Evolutionary conservation across 2,329 filamentous ascomycete genomes (phyloP).

Genomic region (Cladorrhinum sp.): DNA sequence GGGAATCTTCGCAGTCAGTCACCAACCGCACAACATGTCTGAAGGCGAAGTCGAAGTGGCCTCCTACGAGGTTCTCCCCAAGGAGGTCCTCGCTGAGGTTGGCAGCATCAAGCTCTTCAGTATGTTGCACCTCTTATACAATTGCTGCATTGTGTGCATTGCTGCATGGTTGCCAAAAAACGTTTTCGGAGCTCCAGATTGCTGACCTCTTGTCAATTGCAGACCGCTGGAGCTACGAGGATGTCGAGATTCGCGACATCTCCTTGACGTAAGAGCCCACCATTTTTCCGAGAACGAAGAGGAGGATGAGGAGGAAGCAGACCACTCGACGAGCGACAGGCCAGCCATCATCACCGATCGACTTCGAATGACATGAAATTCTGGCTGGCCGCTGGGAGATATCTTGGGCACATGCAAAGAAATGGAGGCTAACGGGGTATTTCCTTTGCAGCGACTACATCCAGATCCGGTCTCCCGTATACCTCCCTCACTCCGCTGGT

Average conservation of each 20-base stretch:
- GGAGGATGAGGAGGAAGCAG: neutral
- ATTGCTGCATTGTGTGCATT: constrained; percentile 9
- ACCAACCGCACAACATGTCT: constrained; percentile 69
- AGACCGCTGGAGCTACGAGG: constrained; percentile 98
- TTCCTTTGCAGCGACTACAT: constrained; percentile 82
- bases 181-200: neutral
- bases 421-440: constrained; percentile 34
- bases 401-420: neutral
- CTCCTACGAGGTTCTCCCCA: constrained; percentile 80
- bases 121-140: constrained; percentile 20
- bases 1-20: constrained; percentile 27
- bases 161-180: constrained; percentile 12
- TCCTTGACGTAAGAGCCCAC: constrained; percentile 86
- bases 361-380: constrained; percentile 19
- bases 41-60: constrained; percentile 93
- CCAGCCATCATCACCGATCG: constrained; percentile 1
- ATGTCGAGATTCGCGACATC: constrained; percentile 99
- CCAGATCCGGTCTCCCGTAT: constrained; percentile 98
- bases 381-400: neutral
- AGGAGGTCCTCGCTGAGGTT: constrained; percentile 86
- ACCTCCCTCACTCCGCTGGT: constrained; percentile 97
- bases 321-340: neutral
- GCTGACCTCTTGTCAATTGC: constrained; percentile 42
- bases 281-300: constrained; percentile 13
- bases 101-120: constrained; percentile 93